These are phyloP conservation scores for Hymenoscyphus albidus DNA, from an alignment of 2,329 filamentous ascomycete genomes.

Conservation along the genomic window DNA sequence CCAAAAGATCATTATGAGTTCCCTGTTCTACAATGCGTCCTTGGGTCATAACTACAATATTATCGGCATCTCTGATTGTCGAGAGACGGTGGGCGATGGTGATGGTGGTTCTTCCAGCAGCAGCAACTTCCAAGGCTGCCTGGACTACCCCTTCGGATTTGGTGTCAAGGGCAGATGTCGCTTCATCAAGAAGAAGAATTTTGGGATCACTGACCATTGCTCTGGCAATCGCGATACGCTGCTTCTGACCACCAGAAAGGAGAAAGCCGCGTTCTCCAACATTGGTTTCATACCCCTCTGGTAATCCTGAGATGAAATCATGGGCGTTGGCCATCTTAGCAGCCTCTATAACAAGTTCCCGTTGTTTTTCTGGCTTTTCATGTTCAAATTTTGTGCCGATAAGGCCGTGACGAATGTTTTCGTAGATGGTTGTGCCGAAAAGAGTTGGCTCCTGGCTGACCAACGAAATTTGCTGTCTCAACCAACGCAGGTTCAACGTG, in stretches of 20 bases:
- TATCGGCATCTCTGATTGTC: conserved; percentile 90
- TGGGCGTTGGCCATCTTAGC: conserved; percentile 91
- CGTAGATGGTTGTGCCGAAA: conserved; percentile 83
- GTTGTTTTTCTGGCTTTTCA: conserved; percentile 63
- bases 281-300: conserved; percentile 87
- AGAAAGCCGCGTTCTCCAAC: conserved; percentile 95
- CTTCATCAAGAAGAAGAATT: conserved; percentile 89
- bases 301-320: conserved; percentile 78
- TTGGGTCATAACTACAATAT: conserved; percentile 87
- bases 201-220: conserved; percentile 89
- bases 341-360: conserved; percentile 70
- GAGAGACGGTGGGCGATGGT: conserved; percentile 93
- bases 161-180: conserved; percentile 89
- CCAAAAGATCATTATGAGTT: conserved; percentile 75
- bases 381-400: conserved; percentile 77
- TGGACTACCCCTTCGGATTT: conserved; percentile 94
- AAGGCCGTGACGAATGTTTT: conserved; percentile 87
- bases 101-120: conserved; percentile 86
- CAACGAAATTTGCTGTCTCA: conserved; percentile 86
- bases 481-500: conserved; percentile 80
- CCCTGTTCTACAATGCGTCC: conserved; percentile 92
- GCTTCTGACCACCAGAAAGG: conserved; percentile 91
- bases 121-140: conserved; percentile 81
- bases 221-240: conserved; percentile 90
- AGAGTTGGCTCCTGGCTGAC: conserved; percentile 92